Evolutionary conservation across 179 eudicot species (phyloP).

Genomic region (Spinacia oleracea): DNA sequence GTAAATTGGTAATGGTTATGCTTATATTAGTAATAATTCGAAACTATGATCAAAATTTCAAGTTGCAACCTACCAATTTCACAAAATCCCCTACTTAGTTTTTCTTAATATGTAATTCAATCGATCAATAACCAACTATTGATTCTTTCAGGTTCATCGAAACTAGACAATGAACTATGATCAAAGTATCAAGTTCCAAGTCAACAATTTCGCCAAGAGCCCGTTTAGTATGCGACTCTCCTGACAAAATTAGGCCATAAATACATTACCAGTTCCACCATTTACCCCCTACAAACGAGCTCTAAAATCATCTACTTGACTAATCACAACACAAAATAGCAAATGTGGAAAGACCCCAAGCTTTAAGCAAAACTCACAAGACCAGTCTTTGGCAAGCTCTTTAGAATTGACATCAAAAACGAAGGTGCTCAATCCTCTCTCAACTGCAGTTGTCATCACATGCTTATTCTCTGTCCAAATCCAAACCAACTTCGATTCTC

Average conservation of each 20-base stretch:
- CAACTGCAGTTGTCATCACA: slow-evolving; percentile 89
- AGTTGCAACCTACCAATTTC: too few species aligned
- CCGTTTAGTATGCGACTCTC: too few species aligned
- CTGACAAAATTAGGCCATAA: too few species aligned
- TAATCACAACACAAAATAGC: not conserved
- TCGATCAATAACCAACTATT: too few species aligned
- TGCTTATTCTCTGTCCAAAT: slow-evolving; percentile 84
- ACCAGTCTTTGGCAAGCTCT: slow-evolving; percentile 65
- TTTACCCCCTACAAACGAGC: too few species aligned
- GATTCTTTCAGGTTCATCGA: too few species aligned
- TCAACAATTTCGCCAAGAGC: not conserved
- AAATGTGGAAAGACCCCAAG: not conserved
- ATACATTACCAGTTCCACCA: too few species aligned
- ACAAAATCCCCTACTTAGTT: too few species aligned
- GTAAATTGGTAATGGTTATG: too few species aligned
- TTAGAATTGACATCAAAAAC: slow-evolving; percentile 46
- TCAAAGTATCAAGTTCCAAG: not conserved
- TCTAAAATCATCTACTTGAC: not conserved
- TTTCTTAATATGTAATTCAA: too few species aligned
- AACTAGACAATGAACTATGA: not conserved
- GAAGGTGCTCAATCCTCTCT: slow-evolving; percentile 88
- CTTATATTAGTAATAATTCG: too few species aligned
- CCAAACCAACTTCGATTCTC: slow-evolving; percentile 67
- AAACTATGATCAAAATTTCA: too few species aligned
- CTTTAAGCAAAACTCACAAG: slow-evolving; percentile 42